These are phyloP conservation scores for Wallemia mellicola DNA, from an alignment of 1,284 basidiomycete species.

Conservation along the genomic window DNA sequence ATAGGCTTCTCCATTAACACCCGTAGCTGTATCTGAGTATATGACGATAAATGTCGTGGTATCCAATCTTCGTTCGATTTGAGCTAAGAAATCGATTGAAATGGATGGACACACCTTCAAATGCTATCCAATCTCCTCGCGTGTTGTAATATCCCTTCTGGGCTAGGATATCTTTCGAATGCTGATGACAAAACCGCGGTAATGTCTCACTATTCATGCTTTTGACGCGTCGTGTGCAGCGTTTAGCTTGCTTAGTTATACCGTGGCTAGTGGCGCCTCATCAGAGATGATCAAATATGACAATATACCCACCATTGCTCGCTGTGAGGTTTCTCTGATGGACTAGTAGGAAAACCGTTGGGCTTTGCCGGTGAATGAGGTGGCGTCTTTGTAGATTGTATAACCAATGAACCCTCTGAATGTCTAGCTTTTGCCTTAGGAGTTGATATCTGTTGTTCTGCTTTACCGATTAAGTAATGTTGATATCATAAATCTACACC, in stretches of 20 bases:
- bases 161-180: background rate
- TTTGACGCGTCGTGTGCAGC: background rate
- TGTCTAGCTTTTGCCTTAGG: too few species aligned
- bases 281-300: background rate
- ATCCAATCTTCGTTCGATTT: constrained; percentile 1
- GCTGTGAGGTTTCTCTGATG: background rate
- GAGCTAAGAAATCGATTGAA: background rate
- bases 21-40: background rate
- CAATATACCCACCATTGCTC: background rate
- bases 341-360: background rate
- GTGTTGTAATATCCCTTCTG: background rate
- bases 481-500: too few species aligned
- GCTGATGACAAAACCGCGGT: background rate
- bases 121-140: background rate
- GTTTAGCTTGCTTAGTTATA: background rate
- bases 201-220: background rate
- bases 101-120: background rate
- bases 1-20: background rate
- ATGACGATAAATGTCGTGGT: background rate
- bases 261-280: background rate
- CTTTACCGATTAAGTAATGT: too few species aligned
- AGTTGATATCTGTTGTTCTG: too few species aligned
- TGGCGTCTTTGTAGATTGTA: too few species aligned
- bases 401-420: too few species aligned
- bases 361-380: background rate